Percentiles rank a stretch among this genome's conserved stretches.
Conservation (phyloP, 805 yeast species). For the Saccharomyces jurei region DNA sequence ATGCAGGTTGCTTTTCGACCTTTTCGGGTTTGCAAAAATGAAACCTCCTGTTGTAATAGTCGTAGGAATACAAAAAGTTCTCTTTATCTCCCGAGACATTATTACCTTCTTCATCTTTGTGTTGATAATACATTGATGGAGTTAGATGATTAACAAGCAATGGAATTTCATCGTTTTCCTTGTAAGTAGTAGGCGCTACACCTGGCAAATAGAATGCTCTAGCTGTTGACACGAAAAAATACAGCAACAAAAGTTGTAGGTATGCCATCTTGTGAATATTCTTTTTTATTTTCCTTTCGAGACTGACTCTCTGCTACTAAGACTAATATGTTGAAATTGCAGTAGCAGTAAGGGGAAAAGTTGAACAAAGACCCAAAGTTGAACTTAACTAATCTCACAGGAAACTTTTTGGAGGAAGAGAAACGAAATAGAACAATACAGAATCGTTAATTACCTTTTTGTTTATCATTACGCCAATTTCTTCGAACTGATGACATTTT, state of each 20-base stretch:
- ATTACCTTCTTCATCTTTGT: slow-evolving; percentile 31
- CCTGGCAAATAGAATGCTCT: slow-evolving; percentile 86
- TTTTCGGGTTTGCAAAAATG: slow-evolving; percentile 70
- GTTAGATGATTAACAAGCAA: slow-evolving; percentile 85
- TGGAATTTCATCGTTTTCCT: slow-evolving; percentile 62
- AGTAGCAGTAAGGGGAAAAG: not conserved
- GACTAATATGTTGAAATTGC: not conserved
- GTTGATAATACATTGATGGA: slow-evolving; percentile 50
- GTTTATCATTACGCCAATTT: not conserved
- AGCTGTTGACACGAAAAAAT: slow-evolving; percentile 5
- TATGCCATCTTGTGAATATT: not conserved
- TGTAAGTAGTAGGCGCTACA: slow-evolving; percentile 87
- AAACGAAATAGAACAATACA: not conserved
- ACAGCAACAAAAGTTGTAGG: not conserved
- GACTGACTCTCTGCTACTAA: not conserved
- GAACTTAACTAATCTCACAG: not conserved
- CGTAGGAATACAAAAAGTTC: slow-evolving; percentile 63
- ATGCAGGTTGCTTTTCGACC: slow-evolving; percentile 64
- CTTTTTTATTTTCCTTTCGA: not conserved
- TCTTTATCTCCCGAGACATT: slow-evolving; percentile 36
- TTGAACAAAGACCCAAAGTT: not conserved
- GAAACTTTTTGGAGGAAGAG: not conserved
- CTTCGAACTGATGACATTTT: not conserved
- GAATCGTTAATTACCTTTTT: not conserved
- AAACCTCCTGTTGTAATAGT: slow-evolving; percentile 75